Conservation (phyloP, 2,329 filamentous ascomycete species). For the Myriosclerotinia curreyana region DNA sequence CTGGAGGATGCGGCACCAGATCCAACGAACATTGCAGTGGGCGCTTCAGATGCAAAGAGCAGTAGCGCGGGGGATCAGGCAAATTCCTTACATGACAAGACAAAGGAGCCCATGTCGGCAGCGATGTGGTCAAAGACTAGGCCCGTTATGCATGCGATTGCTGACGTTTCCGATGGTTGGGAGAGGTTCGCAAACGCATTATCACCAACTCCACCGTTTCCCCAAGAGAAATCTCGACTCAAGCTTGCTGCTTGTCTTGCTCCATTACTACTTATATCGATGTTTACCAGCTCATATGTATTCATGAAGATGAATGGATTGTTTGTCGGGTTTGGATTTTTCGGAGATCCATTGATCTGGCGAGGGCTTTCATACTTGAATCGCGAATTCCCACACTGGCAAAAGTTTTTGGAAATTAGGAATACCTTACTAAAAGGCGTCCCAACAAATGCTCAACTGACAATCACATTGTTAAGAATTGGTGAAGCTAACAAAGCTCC, state of each 20-base stretch:
- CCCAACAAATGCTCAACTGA: slow-evolving; percentile 81
- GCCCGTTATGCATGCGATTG: slow-evolving; percentile 65
- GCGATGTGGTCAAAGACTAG: slow-evolving; percentile 75
- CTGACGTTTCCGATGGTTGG: slow-evolving; percentile 59
- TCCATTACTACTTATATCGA: slow-evolving; percentile 51
- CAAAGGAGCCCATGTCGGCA: slow-evolving; percentile 72
- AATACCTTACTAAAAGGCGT: slow-evolving; percentile 78
- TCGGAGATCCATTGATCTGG: slow-evolving; percentile 71
- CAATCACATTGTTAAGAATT: slow-evolving; percentile 75
- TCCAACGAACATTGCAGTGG: slow-evolving; percentile 53
- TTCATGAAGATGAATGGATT: slow-evolving; percentile 65
- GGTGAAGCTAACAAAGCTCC: slow-evolving; percentile 80
- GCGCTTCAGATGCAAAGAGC: slow-evolving; percentile 51
- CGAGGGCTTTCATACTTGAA: slow-evolving; percentile 59
- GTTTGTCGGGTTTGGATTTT: slow-evolving; percentile 70
- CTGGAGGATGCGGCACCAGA: slow-evolving; percentile 57
- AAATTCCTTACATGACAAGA: slow-evolving; percentile 62
- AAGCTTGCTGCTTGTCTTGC: slow-evolving; percentile 53
- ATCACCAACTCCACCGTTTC: slow-evolving; percentile 63
- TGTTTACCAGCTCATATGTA: slow-evolving; percentile 56
- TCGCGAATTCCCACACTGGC: slow-evolving; percentile 65
- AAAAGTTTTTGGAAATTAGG: slow-evolving; percentile 68
- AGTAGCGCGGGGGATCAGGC: slow-evolving; percentile 51
- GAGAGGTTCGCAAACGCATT: slow-evolving; percentile 62
- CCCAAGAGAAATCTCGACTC: slow-evolving; percentile 50